Evolutionary conservation across 108 stramenopile species (phyloP).

Genomic region (Phaeodactylum tricornutum): DNA sequence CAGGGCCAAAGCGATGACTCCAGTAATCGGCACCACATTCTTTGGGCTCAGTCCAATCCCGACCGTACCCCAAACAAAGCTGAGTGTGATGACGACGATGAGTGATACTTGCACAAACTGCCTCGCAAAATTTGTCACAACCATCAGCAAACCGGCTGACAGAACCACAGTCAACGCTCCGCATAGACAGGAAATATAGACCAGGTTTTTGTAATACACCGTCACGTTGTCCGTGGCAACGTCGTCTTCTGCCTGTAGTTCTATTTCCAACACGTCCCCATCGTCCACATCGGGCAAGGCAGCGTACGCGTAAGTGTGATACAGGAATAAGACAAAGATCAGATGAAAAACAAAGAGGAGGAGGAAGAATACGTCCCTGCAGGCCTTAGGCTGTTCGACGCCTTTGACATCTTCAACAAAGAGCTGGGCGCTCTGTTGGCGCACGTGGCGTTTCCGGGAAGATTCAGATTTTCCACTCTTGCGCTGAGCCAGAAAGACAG

Average conservation of each 20-base stretch:
- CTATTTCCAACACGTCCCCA: neutral
- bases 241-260: neutral
- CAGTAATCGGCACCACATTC: constrained; percentile 72
- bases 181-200: constrained; percentile 48
- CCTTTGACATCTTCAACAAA: constrained; percentile 70
- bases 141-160: constrained; percentile 39
- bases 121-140: constrained; percentile 66
- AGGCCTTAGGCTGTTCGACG: constrained; percentile 41
- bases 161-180: constrained; percentile 57
- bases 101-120: constrained; percentile 64
- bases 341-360: constrained; percentile 60
- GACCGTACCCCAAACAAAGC: constrained; percentile 79
- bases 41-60: constrained; percentile 75
- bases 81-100: constrained; percentile 54
- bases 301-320: constrained; percentile 48
- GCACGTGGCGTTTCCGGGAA: constrained; percentile 51
- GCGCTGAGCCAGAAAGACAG: constrained; percentile 24
- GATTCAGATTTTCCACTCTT: constrained; percentile 5
- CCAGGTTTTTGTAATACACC: constrained; percentile 48
- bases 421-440: constrained; percentile 61
- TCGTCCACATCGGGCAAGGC: constrained; percentile 12
- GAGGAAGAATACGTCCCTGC: constrained; percentile 52
- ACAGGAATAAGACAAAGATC: constrained; percentile 31
- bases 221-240: constrained; percentile 13
- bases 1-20: constrained; percentile 64